Percentiles rank a stretch among this genome's conserved stretches.
phyloP scores from a whole-genome alignment of 768 basidiomycete species.

The Strobilomyces dryophilus region DNA sequence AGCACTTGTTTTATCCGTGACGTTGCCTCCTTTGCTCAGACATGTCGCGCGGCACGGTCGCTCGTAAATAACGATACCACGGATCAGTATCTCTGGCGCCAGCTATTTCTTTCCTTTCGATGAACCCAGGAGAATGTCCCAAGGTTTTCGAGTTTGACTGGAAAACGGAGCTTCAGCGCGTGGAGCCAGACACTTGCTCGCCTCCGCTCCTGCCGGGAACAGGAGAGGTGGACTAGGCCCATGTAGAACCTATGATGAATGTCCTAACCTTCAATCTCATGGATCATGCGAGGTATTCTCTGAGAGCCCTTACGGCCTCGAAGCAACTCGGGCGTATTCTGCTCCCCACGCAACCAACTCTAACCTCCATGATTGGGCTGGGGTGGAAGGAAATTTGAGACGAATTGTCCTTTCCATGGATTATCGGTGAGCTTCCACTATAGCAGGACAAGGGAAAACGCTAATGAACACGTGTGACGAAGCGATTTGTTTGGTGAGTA shows the following conservation, averaged over 20 bases:
- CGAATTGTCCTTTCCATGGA: constrained; percentile 74
- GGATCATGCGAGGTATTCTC: constrained; percentile 38
- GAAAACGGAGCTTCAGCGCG: constrained; percentile 35
- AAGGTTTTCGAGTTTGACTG: constrained; percentile 26
- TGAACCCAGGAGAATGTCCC: constrained; percentile 45
- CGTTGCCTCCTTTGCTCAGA: constrained; percentile 54
- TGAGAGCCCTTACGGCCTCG: constrained; percentile 42
- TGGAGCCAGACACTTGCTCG: constrained; percentile 39
- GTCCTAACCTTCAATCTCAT: constrained; percentile 51
- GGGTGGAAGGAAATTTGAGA: constrained; percentile 71
- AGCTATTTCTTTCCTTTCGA: constrained; percentile 67
- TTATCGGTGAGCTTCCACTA: constrained; percentile 47
- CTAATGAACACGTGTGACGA: background rate
- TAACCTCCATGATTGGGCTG: constrained; percentile 59
- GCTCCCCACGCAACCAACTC: constrained; percentile 40
- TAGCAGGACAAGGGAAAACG: constrained; percentile 30
- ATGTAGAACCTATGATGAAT: constrained; percentile 55
- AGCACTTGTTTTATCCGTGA: constrained; percentile 51
- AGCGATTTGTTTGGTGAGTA: constrained; percentile 27
- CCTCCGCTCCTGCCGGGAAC: constrained; percentile 40
- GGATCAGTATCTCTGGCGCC: constrained; percentile 66
- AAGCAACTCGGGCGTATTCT: constrained; percentile 51
- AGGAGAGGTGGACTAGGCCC: constrained; percentile 55
- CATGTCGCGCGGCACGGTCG: constrained; percentile 44
- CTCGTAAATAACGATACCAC: constrained; percentile 43